A percentile compares a stretch with the other conserved stretches of the same genome.
phyloP scores from a whole-genome alignment of 2,329 filamentous ascomycete species.

The Huntiella omanensis region DNA sequence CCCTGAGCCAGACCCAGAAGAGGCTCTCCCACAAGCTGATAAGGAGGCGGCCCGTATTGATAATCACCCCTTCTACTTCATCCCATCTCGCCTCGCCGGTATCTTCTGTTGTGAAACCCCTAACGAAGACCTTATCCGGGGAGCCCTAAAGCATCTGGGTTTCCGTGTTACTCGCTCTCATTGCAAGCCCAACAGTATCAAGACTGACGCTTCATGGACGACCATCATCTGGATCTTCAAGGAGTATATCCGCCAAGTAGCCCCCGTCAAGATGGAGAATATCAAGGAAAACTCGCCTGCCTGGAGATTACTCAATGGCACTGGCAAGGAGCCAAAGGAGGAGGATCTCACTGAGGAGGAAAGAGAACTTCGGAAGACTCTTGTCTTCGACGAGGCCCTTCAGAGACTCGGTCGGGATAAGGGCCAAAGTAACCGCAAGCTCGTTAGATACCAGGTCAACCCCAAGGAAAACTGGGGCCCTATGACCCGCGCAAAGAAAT shows the following conservation, averaged over 20 bases:
- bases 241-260: constrained; percentile 71
- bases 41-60: constrained; percentile 47
- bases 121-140: constrained; percentile 58
- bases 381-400: constrained; percentile 57
- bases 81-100: constrained; percentile 54
- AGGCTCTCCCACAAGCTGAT: constrained; percentile 19
- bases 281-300: constrained; percentile 54
- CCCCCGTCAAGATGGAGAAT: constrained; percentile 54
- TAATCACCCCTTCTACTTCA: constrained; percentile 70
- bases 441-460: constrained; percentile 79
- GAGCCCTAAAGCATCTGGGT: constrained; percentile 62
- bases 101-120: constrained; percentile 65
- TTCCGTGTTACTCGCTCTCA: constrained; percentile 76
- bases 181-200: constrained; percentile 74
- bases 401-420: constrained; percentile 46
- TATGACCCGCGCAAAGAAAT: constrained; percentile 33
- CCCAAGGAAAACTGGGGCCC: constrained; percentile 90
- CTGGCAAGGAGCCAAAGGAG: constrained; percentile 11
- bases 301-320: constrained; percentile 41
- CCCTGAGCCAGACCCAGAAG: constrained; percentile 19
- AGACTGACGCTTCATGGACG: constrained; percentile 81
- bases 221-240: constrained; percentile 86
- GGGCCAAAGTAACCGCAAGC: constrained; percentile 44
- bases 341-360: constrained; percentile 13
- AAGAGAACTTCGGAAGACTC: constrained; percentile 35